Percentiles rank a stretch among this genome's conserved stretches.
These are phyloP conservation scores for Camelina sativa DNA, from an alignment of 345 rosid species.

Conservation along the genomic window DNA sequence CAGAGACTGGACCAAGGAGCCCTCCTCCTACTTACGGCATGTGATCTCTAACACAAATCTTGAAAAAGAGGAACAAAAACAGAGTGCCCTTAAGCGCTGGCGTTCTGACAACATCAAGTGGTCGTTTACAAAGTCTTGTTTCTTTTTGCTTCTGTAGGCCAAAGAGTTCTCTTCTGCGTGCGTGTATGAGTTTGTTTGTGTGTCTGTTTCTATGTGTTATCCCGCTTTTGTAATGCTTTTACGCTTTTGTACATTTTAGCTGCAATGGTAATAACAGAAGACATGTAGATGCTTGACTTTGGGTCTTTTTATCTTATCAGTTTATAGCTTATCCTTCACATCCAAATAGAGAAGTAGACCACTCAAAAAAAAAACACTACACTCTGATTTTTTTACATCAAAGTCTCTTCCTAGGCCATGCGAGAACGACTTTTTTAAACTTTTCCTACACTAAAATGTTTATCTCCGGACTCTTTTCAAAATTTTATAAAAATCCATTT, in stretches of 20 bases:
- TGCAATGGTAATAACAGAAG: slow-evolving; percentile 22
- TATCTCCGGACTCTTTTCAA: background rate
- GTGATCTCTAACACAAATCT: slow-evolving; percentile 53
- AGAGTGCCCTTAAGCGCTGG: slow-evolving; percentile 9
- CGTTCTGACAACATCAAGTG: slow-evolving; percentile 19
- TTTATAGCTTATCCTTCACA: background rate
- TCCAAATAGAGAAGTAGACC: background rate
- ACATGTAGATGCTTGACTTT: slow-evolving; percentile 8
- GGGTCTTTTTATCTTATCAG: background rate
- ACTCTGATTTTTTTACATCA: background rate
- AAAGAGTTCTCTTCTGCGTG: slow-evolving; percentile 16
- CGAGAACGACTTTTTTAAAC: background rate
- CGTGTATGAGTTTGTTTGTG: slow-evolving; percentile 17
- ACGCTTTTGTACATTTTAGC: slow-evolving; percentile 36
- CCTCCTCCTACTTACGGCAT: slow-evolving; percentile 81
- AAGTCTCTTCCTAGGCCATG: background rate
- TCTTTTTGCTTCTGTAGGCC: slow-evolving; percentile 23
- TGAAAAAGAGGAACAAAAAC: background rate
- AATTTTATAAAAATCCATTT: too few relatives aligned
- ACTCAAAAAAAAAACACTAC: background rate
- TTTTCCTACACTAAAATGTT: background rate
- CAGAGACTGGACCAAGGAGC: slow-evolving; percentile 70
- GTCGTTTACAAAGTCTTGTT: slow-evolving; percentile 7
- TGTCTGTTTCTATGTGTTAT: background rate
- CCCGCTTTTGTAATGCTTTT: slow-evolving; percentile 15